Evolutionary conservation across 129 eudicot genomes (phyloP), one percentile per base, ranked within the genome.

Genomic region (Tanacetum coccineum): DNA sequence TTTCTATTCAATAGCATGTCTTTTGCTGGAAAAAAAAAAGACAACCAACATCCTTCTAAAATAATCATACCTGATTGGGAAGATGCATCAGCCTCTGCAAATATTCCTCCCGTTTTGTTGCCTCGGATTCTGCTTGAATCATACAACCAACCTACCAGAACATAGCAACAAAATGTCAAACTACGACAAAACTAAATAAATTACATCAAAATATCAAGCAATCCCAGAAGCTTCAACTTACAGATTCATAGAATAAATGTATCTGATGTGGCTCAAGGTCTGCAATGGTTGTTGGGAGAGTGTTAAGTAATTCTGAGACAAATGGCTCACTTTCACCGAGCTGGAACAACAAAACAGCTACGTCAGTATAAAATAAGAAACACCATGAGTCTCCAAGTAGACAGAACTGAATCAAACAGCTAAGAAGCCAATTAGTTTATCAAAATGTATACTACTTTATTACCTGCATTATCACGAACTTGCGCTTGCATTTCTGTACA

Each of bases 401-500:
- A 59, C 56, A n/a, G 8, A 32, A 18, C 13, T 15, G 15, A 10
- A 68, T 51, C 51, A 51, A 68, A 15, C 46, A 60, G 44, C 11
- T 15, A 73, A 17, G 6, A 52, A 48, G 25, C 3, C 48, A 25
- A 26, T 11, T 26, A 39, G 13, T 51, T 47, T 28, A 53, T 30
- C 21, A 44, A 67, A 68, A 26, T 46, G 39, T 21, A 62, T 17
- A 39, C 17, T 80, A 82, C 95, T 88, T 88, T 22, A 62, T 32
- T 82, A 94, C 99, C 95, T 94, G 99, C 42, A 94, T 71, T 44
- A 89, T 75, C 52, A 94, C 99, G 51, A 94, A 94, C 75, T 94
- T 94, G n/a, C 99, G 97, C 75, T 82, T 89, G 93, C 99, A 94
- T 78, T 89, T 94, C 71, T 94, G 99, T 39, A 94, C 99, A 75